phyloP scores from a whole-genome alignment of 495 filamentous ascomycete species.

The Xylaria cubensis region DNA sequence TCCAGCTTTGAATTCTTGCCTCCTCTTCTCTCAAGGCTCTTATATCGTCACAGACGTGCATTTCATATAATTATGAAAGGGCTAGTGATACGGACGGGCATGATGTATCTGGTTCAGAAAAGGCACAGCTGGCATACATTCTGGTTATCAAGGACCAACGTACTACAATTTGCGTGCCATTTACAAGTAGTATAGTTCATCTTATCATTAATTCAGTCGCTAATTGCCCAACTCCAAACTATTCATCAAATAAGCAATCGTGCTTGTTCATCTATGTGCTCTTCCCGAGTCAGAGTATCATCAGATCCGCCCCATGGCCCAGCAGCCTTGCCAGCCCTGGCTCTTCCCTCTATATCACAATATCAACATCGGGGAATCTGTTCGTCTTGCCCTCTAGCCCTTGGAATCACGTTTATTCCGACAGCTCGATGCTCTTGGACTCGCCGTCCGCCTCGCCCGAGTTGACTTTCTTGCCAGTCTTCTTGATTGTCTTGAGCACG shows the following conservation, averaged over 20 bases:
- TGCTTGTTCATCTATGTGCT: background rate
- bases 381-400: background rate
- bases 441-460: slow-evolving; percentile 68
- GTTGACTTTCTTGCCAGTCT: slow-evolving; percentile 92
- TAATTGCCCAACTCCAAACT: slow-evolving; percentile 9
- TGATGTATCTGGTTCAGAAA: background rate
- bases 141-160: background rate
- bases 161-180: background rate
- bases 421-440: slow-evolving; percentile 53
- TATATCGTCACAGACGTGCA: background rate
- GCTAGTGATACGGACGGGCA: background rate
- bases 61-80: background rate
- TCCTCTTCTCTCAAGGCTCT: background rate
- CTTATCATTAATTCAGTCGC: slow-evolving; percentile 10
- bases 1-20: background rate
- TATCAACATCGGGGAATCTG: too few species aligned
- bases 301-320: background rate
- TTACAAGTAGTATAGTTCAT: slow-evolving; percentile 2
- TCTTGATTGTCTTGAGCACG: slow-evolving; percentile 87
- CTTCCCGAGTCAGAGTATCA: background rate
- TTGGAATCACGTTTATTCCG: slow-evolving; percentile 19
- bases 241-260: slow-evolving; percentile 13
- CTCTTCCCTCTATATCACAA: background rate
- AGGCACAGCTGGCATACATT: background rate
- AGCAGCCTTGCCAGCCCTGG: background rate